phyloP scores from a whole-genome alignment of 1,284 basidiomycete genomes.

The Bondarzewia mesenterica region DNA sequence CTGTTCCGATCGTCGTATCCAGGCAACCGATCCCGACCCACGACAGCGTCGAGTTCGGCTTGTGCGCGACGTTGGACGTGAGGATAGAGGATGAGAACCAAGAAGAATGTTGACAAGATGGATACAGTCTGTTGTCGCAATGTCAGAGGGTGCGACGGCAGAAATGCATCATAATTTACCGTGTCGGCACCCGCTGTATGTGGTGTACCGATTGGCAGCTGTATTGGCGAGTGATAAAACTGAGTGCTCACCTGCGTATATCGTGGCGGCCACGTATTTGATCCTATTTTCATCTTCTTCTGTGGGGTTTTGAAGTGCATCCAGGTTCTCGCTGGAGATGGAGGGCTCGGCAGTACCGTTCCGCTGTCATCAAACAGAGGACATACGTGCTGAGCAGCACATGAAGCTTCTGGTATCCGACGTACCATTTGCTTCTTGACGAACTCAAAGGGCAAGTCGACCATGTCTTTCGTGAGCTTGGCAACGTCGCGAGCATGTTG shows the following conservation, averaged over 20 bases:
- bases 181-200: constrained; percentile 1
- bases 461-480: background rate
- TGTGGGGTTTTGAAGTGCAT: background rate
- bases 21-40: constrained; percentile 18
- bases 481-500: background rate
- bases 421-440: constrained; percentile 2
- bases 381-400: background rate
- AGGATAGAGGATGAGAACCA: constrained; percentile 18
- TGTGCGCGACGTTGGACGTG: constrained; percentile 18
- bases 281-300: background rate
- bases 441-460: background rate
- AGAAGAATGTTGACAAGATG: constrained; percentile 6
- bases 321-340: background rate
- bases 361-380: background rate
- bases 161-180: background rate
- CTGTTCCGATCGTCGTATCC: constrained; percentile 12
- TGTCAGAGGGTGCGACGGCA: background rate
- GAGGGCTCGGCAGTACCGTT: background rate
- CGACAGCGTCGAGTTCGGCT: constrained; percentile 17
- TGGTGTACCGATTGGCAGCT: too few species aligned
- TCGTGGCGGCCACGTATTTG: background rate
- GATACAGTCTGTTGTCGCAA: background rate
- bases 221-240: background rate
- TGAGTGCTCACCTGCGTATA: constrained; percentile 1
- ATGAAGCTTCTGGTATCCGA: background rate